phyloP scores from a whole-genome alignment of 2,329 filamentous ascomycete species.

The Aspergillus fumigatiaffinis region DNA sequence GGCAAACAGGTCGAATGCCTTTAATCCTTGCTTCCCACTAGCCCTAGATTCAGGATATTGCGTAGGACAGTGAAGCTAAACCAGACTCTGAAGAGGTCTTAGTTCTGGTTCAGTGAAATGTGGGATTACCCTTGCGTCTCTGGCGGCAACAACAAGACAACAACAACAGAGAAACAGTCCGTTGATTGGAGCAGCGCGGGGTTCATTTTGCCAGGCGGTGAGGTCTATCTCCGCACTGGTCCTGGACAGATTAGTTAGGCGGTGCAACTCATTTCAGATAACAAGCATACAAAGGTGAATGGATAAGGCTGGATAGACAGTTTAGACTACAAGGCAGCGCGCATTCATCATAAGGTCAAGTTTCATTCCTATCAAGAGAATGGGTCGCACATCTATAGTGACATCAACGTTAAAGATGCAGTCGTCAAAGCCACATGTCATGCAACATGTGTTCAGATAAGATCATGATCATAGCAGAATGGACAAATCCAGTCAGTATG shows the following conservation, averaged over 20 bases:
- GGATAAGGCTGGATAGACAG: background rate
- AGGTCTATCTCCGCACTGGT: conserved; percentile 12
- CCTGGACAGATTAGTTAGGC: conserved; percentile 1
- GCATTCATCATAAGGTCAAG: background rate
- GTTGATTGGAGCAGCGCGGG: conserved; percentile 25
- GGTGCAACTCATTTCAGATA: conserved; percentile 6
- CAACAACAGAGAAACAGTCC: conserved; percentile 7
- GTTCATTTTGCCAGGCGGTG: conserved; percentile 31
- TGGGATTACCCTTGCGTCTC: conserved; percentile 20
- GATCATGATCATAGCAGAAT: background rate
- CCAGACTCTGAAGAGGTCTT: background rate
- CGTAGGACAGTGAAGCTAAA: background rate
- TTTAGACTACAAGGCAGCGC: background rate
- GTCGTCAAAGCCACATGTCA: background rate
- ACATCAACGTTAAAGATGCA: background rate
- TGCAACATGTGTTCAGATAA: background rate
- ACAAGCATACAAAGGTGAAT: background rate
- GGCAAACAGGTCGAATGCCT: background rate
- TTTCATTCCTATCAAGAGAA: background rate
- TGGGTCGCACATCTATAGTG: background rate
- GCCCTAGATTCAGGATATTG: background rate
- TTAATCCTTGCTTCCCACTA: background rate
- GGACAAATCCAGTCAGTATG: background rate
- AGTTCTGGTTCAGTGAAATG: background rate
- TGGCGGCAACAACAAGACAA: conserved; percentile 4